Conservation (phyloP, 768 basidiomycete species). For the Lactarius akahatsu region DNA sequence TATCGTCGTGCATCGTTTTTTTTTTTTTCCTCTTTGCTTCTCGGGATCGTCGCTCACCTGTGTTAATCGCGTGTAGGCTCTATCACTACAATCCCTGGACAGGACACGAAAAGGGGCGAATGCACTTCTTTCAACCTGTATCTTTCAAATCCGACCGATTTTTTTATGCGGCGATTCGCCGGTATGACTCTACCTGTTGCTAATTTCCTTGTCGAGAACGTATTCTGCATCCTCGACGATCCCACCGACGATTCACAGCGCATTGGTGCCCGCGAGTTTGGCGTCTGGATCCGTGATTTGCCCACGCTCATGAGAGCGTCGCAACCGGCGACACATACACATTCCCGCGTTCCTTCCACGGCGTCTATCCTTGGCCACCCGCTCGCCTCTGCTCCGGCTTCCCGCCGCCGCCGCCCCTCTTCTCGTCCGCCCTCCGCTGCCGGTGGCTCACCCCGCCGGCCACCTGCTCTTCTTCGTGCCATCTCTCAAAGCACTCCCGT, state of each 20-base stretch:
- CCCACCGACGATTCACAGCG: slow-evolving; percentile 59
- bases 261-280: slow-evolving; percentile 81
- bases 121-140: slow-evolving; percentile 82
- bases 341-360: slow-evolving; percentile 57
- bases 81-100: slow-evolving; percentile 99
- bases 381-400: slow-evolving; percentile 60
- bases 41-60: slow-evolving; percentile 20
- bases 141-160: slow-evolving; percentile 73
- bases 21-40: slow-evolving; percentile 12
- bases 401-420: slow-evolving; percentile 69
- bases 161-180: slow-evolving; percentile 87
- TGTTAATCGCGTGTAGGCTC: slow-evolving; percentile 51
- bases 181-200: slow-evolving; percentile 88
- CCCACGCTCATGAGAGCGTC: slow-evolving; percentile 62
- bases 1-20: slow-evolving; percentile 2
- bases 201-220: slow-evolving; percentile 76
- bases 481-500: slow-evolving; percentile 66
- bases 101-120: slow-evolving; percentile 82
- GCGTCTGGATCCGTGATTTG: slow-evolving; percentile 81
- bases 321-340: slow-evolving; percentile 38
- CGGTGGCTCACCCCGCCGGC: slow-evolving; percentile 44
- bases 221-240: slow-evolving; percentile 78
- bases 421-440: slow-evolving; percentile 60
- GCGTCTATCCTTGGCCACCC: slow-evolving; percentile 61
- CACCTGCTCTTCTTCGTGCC: slow-evolving; percentile 51